A percentile compares a stretch with the other conserved stretches of the same genome.
phyloP scores from a whole-genome alignment of 2,329 filamentous ascomycete genomes.

The Ceratocystis albifundus region DNA sequence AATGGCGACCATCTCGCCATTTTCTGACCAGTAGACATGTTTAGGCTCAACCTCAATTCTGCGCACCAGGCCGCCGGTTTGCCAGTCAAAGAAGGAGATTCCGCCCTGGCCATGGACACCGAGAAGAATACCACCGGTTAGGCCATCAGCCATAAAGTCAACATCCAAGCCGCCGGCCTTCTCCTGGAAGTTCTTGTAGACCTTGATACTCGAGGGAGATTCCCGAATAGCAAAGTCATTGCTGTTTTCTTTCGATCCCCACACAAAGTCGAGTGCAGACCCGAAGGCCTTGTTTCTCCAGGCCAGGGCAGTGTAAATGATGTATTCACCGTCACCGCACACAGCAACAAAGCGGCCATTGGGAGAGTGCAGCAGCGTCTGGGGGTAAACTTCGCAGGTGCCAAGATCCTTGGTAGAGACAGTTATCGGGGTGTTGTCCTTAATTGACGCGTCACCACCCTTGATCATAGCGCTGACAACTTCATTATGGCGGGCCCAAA shows the following conservation, averaged over 20 bases:
- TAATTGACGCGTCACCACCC: conserved; percentile 65
- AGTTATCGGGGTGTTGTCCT: conserved; percentile 78
- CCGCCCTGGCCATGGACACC: conserved; percentile 93
- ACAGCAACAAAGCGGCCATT: conserved; percentile 73
- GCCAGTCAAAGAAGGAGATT: conserved; percentile 94
- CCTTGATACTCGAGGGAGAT: conserved; percentile 84
- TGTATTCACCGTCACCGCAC: conserved; percentile 96
- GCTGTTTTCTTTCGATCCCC: conserved; percentile 93
- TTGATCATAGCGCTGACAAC: conserved; percentile 93
- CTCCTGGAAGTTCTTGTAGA: conserved; percentile 96
- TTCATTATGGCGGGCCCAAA: conserved; percentile 92
- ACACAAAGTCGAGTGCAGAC: conserved; percentile 88
- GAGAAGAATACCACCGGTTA: conserved; percentile 78
- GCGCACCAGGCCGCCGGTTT: conserved; percentile 74
- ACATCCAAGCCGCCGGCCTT: conserved; percentile 81
- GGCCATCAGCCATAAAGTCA: conserved; percentile 84
- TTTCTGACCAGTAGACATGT: conserved; percentile 93
- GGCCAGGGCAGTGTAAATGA: conserved; percentile 92
- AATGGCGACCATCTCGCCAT: conserved; percentile 80
- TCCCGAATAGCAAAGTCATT: conserved; percentile 98
- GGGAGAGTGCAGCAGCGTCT: conserved; percentile 87
- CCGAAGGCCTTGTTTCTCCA: conserved; percentile 98
- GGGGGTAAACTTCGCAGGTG: conserved; percentile 91
- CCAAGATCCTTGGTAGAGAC: conserved; percentile 90
- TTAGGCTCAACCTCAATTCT: conserved; percentile 73